Evolutionary conservation across 2,329 filamentous ascomycete species (phyloP).

Genomic region (Phaeosphaeria sp.): DNA sequence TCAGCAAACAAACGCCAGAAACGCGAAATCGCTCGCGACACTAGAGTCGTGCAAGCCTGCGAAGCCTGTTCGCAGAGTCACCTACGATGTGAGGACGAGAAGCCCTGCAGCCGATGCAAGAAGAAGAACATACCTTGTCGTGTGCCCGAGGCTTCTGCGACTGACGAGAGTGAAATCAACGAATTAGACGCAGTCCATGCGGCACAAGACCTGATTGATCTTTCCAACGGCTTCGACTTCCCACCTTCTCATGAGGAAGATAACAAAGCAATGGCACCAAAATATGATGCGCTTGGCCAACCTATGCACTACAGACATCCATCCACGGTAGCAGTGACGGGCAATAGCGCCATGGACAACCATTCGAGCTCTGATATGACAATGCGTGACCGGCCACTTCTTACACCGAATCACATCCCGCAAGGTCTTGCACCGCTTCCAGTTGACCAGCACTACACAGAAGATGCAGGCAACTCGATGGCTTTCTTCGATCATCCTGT

Average conservation of each 20-base stretch:
- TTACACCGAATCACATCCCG: slow-evolving; percentile 1
- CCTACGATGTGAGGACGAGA: slow-evolving; percentile 61
- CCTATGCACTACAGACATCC: neutral
- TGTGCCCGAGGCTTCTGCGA: slow-evolving; percentile 20
- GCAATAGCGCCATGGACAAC: neutral
- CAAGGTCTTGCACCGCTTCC: slow-evolving; percentile 3
- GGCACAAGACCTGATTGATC: slow-evolving; percentile 38
- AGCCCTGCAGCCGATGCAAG: slow-evolving; percentile 60
- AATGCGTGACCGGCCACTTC: neutral
- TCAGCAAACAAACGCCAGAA: slow-evolving; percentile 38
- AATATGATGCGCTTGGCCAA: neutral
- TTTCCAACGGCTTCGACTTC: slow-evolving; percentile 34
- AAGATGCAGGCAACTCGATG: slow-evolving; percentile 8
- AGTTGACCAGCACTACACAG: slow-evolving; percentile 13
- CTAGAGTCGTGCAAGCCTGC: slow-evolving; percentile 54
- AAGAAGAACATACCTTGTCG: slow-evolving; percentile 57
- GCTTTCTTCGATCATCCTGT: slow-evolving; percentile 23
- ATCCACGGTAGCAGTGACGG: neutral
- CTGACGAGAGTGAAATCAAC: slow-evolving; percentile 22
- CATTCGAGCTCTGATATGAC: neutral
- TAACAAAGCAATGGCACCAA: slow-evolving; percentile 4
- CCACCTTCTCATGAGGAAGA: slow-evolving; percentile 9
- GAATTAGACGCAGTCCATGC: slow-evolving; percentile 35
- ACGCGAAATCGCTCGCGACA: slow-evolving; percentile 32
- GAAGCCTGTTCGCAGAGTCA: slow-evolving; percentile 60